phyloP scores from a whole-genome alignment of 2,329 filamentous ascomycete genomes.

The Epicoccum nigrum region DNA sequence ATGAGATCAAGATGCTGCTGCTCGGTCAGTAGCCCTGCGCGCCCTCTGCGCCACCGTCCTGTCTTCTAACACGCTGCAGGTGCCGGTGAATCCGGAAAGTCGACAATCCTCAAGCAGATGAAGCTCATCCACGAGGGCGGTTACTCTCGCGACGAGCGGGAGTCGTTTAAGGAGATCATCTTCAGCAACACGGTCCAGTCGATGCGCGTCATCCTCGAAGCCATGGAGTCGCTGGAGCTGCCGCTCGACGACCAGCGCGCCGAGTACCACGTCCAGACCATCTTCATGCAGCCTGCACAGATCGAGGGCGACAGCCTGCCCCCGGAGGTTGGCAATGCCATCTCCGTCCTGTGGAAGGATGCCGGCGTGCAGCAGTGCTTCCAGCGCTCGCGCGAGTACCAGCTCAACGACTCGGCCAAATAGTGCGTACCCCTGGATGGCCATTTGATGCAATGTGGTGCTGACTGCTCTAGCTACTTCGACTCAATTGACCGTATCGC shows the following conservation, averaged over 20 bases:
- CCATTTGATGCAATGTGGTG: constrained; percentile 2
- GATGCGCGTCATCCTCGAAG: constrained; percentile 73
- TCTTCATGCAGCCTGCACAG: constrained; percentile 97
- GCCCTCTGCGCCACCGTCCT: constrained; percentile 10
- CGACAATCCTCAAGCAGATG: constrained; percentile 95
- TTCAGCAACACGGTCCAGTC: constrained; percentile 74
- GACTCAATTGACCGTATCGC: constrained; percentile 92
- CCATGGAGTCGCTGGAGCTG: constrained; percentile 73
- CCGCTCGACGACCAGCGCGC: constrained; percentile 89
- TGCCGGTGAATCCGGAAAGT: constrained; percentile 97
- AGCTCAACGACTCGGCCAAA: constrained; percentile 94
- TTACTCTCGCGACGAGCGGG: constrained; percentile 87
- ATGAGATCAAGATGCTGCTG: constrained; percentile 99
- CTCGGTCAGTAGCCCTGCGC: constrained; percentile 72
- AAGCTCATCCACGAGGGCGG: constrained; percentile 99
- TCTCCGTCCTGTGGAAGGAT: constrained; percentile 91
- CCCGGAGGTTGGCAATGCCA: constrained; percentile 92
- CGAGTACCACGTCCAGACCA: constrained; percentile 97
- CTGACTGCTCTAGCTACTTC: constrained; percentile 73
- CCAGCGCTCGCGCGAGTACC: constrained; percentile 93
- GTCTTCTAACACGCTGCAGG: constrained; percentile 59
- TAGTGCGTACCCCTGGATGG: constrained; percentile 69
- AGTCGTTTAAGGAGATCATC: constrained; percentile 75
- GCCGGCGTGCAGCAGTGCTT: constrained; percentile 93
- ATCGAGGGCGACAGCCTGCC: constrained; percentile 94